Evolutionary conservation across 2,329 filamentous ascomycete species (phyloP).

Genomic region (Bisporella sp.): DNA sequence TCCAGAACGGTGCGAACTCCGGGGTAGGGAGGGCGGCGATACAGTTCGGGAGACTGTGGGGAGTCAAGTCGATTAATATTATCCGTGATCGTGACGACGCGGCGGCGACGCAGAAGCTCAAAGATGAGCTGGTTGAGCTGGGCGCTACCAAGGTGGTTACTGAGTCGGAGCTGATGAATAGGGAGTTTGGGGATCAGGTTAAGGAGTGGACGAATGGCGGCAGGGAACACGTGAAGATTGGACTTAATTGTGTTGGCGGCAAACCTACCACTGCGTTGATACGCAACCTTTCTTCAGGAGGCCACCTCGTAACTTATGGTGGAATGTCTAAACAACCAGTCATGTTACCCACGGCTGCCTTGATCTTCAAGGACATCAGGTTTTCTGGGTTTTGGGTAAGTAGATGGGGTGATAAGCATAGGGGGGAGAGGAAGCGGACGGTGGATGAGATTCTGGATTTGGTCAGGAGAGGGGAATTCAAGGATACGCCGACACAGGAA

Average conservation of each 20-base stretch:
- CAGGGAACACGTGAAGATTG: conserved; percentile 66
- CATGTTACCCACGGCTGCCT: conserved; percentile 68
- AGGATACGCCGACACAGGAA: conserved; percentile 75
- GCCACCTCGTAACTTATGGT: conserved; percentile 85
- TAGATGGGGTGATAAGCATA: conserved; percentile 73
- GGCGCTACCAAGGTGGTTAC: conserved; percentile 47
- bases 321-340: conserved; percentile 90
- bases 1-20: conserved; percentile 95
- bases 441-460: conserved; percentile 79
- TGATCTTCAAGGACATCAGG: conserved; percentile 89
- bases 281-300: conserved; percentile 61
- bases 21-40: conserved; percentile 89
- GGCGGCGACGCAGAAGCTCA: conserved; percentile 58
- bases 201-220: conserved; percentile 61
- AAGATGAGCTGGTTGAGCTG: conserved; percentile 50
- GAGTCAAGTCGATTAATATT: conserved; percentile 84
- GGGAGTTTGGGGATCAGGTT: conserved; percentile 39
- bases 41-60: conserved; percentile 80
- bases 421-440: conserved; percentile 66
- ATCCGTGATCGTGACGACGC: conserved; percentile 63
- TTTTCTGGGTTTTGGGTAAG: conserved; percentile 96
- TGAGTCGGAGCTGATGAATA: conserved; percentile 39
- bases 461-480: conserved; percentile 69
- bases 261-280: conserved; percentile 74
- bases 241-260: conserved; percentile 90